Evolutionary conservation across 257 asterid genomes (phyloP).

Genomic region (Forsythia suspensa): DNA sequence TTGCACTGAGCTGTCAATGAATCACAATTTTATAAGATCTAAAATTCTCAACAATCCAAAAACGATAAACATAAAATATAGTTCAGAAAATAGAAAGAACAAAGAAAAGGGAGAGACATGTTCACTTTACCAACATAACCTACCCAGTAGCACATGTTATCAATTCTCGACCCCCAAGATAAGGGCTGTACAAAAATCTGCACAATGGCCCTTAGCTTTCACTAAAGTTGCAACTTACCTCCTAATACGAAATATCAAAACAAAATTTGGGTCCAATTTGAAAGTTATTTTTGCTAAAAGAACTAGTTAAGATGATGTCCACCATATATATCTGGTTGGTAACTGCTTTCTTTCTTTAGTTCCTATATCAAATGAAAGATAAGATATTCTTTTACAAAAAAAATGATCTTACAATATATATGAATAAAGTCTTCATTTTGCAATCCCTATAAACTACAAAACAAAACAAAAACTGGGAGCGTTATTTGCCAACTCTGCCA

Average conservation of each 20-base stretch:
- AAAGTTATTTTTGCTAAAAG: neutral
- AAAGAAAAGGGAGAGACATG: neutral
- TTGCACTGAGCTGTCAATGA: slow-evolving; percentile 72
- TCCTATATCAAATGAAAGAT: neutral
- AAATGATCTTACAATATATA: neutral
- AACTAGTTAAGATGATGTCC: no score
- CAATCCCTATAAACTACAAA: neutral
- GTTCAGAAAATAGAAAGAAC: neutral
- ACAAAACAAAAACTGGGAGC: neutral
- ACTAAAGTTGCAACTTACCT: neutral
- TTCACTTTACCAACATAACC: neutral
- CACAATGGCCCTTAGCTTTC: neutral
- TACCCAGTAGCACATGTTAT: neutral
- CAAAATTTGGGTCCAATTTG: neutral
- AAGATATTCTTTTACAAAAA: neutral
- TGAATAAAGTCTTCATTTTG: neutral
- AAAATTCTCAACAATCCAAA: neutral
- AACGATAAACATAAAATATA: neutral
- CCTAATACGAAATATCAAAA: slow-evolving; percentile 7
- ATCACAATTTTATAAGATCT: slow-evolving; percentile 37
- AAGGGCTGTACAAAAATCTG: neutral
- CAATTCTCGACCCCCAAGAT: neutral
- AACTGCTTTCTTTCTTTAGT: no score
- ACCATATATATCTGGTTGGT: no score
- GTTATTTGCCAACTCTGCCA: neutral